phyloP scores from a whole-genome alignment of 352 stramenopile species.

The Phytophthora lateralis region DNA sequence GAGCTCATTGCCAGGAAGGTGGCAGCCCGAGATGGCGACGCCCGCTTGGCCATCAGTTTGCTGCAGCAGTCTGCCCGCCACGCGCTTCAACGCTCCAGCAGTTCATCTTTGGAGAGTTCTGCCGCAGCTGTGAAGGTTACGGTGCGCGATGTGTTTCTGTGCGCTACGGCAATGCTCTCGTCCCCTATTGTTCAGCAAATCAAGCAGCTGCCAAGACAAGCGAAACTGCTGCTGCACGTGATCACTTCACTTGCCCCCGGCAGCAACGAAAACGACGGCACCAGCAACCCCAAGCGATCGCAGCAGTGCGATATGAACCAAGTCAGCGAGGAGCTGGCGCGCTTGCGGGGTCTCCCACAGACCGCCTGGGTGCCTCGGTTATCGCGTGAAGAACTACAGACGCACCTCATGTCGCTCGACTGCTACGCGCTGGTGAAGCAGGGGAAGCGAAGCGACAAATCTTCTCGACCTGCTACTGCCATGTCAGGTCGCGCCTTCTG shows the following conservation, averaged over 20 bases:
- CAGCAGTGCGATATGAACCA: conserved; percentile 44
- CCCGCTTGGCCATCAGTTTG: conserved; percentile 60
- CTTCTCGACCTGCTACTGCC: conserved; percentile 16
- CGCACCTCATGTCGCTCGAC: conserved; percentile 65
- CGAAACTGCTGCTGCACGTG: conserved; percentile 71
- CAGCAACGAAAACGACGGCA: conserved; percentile 20
- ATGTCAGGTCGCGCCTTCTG: conserved; percentile 43
- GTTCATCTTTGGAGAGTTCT: neutral
- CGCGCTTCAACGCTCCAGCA: conserved; percentile 32
- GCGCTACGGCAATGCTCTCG: conserved; percentile 49
- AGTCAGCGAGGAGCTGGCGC: conserved; percentile 55
- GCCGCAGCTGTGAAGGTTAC: conserved; percentile 25
- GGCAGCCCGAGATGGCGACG: conserved; percentile 68
- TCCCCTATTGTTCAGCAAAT: conserved; percentile 57
- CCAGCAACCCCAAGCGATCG: conserved; percentile 11
- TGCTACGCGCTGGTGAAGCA: conserved; percentile 74
- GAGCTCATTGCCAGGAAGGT: conserved; percentile 76
- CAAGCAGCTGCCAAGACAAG: conserved; percentile 61
- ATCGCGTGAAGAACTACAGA: conserved; percentile 62
- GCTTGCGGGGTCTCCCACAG: conserved; percentile 35
- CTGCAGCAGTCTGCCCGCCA: conserved; percentile 63
- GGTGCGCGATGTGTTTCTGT: conserved; percentile 53
- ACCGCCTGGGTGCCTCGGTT: conserved; percentile 67
- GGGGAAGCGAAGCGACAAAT: conserved; percentile 23
- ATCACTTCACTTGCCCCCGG: conserved; percentile 60